Evolutionary conservation across 768 basidiomycete species (phyloP).

Genomic region (Panaeolus papilionaceus): DNA sequence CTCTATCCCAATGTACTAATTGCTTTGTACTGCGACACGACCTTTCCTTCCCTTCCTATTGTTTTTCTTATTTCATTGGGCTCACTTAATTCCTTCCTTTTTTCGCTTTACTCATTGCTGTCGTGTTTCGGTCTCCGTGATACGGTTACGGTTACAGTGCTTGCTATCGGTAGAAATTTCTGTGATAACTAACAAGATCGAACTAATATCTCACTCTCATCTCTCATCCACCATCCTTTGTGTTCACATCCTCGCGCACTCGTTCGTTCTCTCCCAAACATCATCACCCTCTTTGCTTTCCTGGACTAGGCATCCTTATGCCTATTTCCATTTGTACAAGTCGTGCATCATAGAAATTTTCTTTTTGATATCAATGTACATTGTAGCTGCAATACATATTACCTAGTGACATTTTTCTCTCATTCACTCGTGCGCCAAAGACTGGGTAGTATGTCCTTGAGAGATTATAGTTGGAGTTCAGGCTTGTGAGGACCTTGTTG

Average conservation of each 20-base stretch:
- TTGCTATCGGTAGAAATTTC: slow-evolving; percentile 1
- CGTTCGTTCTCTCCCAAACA: not conserved
- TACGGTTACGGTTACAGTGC: slow-evolving; percentile 3
- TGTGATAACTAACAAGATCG: slow-evolving; percentile 10
- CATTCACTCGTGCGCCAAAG: not conserved
- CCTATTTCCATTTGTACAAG: not conserved
- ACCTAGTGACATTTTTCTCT: not conserved
- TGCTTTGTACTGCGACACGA: slow-evolving; percentile 7
- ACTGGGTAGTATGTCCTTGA: too few species aligned
- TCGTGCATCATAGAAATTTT: slow-evolving; percentile 4
- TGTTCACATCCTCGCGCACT: not conserved
- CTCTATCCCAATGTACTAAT: slow-evolving; percentile 5
- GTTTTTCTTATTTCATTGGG: not conserved
- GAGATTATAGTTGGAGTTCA: not conserved
- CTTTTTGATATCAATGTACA: slow-evolving; percentile 7
- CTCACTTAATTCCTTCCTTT: not conserved
- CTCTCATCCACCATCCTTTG: not conserved
- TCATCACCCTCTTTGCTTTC: slow-evolving; percentile 3
- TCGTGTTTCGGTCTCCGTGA: not conserved
- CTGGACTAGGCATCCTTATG: not conserved
- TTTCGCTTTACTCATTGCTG: slow-evolving; percentile 9
- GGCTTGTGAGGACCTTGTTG: not conserved
- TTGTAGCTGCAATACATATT: slow-evolving; percentile 8
- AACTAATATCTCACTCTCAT: slow-evolving; percentile 9
- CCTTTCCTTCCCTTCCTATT: slow-evolving; percentile 10